These are phyloP conservation scores for Globisporangium recalcitrans DNA, from an alignment of 352 stramenopile species.

Conservation along the genomic window DNA sequence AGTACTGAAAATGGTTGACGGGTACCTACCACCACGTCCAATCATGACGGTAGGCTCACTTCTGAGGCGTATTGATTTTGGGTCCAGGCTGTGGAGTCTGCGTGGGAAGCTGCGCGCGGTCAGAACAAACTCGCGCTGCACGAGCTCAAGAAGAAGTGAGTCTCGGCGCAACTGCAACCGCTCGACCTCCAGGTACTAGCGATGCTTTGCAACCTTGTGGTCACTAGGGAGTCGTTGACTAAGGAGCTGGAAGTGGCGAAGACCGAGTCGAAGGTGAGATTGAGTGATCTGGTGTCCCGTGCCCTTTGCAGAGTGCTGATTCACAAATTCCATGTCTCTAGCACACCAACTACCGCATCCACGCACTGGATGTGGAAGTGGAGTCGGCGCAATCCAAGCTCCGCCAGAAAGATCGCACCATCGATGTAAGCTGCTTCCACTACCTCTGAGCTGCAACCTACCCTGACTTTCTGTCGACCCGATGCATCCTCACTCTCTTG, in stretches of 20 bases:
- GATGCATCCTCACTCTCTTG: background rate
- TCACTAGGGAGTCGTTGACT: constrained; percentile 42
- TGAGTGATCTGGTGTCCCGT: no score
- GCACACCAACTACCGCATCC: constrained; percentile 68
- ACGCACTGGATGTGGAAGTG: constrained; percentile 67
- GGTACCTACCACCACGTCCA: no score
- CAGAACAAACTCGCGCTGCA: constrained; percentile 75
- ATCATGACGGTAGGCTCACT: no score
- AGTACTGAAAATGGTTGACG: no score
- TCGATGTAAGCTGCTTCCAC: constrained; percentile 28
- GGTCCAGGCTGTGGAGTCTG: constrained; percentile 62
- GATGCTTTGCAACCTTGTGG: background rate
- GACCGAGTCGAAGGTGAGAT: constrained; percentile 53
- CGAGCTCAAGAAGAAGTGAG: constrained; percentile 78
- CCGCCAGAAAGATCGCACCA: constrained; percentile 60
- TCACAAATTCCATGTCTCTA: constrained; percentile 2
- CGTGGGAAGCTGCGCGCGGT: constrained; percentile 69
- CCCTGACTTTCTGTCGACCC: background rate
- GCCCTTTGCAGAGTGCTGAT: background rate
- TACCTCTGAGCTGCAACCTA: background rate
- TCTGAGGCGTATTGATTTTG: background rate
- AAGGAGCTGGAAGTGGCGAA: constrained; percentile 68
- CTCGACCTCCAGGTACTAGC: background rate
- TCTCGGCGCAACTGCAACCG: background rate
- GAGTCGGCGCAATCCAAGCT: constrained; percentile 74